Evolutionary conservation across 108 stramenopile species (phyloP).

Genomic region (Skeletonema costatum): DNA sequence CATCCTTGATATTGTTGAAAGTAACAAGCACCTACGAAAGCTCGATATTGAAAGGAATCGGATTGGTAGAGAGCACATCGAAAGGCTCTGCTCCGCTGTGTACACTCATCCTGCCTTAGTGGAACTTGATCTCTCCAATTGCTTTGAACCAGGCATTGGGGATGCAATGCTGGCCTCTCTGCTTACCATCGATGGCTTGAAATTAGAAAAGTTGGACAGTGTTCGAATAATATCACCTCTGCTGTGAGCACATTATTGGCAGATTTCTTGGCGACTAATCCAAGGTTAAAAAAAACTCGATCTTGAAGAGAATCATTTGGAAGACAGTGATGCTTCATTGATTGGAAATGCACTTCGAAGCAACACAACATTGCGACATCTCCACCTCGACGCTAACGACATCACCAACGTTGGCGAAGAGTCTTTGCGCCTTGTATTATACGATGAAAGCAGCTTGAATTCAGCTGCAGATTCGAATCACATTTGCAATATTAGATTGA

Average conservation of each 20-base stretch:
- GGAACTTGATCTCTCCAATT: neutral
- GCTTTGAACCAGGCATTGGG: neutral
- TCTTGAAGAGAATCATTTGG: neutral
- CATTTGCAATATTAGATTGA: no score
- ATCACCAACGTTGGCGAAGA: no score
- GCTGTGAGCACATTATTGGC: neutral
- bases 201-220: neutral
- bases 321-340: neutral
- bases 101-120: no score
- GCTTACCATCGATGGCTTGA: neutral
- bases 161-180: neutral
- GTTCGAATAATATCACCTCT: neutral
- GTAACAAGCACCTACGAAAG: no score
- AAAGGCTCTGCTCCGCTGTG: no score
- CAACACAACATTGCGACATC: neutral
- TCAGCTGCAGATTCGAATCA: neutral
- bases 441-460: neutral
- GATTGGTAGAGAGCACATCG: no score
- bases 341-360: neutral
- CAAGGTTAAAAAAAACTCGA: neutral
- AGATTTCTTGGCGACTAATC: constrained; percentile 4
- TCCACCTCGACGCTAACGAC: no score
- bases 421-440: neutral
- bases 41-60: no score
- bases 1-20: no score